Evolutionary conservation across 768 basidiomycete genomes (phyloP), one percentile per base, ranked within the genome.

Genomic region (Tylopilus sp.): DNA sequence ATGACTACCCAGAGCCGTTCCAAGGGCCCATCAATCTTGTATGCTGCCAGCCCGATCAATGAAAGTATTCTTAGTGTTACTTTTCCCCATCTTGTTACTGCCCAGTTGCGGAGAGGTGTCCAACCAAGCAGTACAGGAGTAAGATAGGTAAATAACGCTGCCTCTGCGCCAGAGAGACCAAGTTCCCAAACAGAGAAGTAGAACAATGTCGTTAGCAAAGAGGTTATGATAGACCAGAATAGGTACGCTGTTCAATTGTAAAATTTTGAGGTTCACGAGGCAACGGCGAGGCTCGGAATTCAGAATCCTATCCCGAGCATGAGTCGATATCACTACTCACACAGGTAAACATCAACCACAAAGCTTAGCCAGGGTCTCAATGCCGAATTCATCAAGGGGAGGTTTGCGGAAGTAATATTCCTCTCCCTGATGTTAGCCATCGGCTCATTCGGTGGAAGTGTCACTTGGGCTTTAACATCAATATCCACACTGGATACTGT

Each of bases 181-280:
- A 94, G 83, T 64, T 91, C 80, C 92, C 92, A 94, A 19, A 96
- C 83, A 24, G 89, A 92, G 72, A 92, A 95, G 71, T 94, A 95
- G 74, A 95, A 95, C 4, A 95, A 75, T 4, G 88, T 84, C 1
- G 87, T 85, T 7, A 86, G 80, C 19, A 93, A 81, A 4, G 83
- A 78, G 2, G 92, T 94, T 66, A 89, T 83, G 44, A 89, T 77
- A 1, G 91, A 88, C 88, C 89, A 92, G 68, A 86, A 90, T 17
- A 87, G 73, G 63, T 85, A 91, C 5, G 87, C 89, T 91, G 51
- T 45, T 48, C 24, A 28, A 3, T 14, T 54, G 50, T 25, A 21
- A 24, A n/a, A 9, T 14, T 21, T 43, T 17, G 30, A 34, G 13
- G 43, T 26, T 24, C 13, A 3, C 37, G 30, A 31, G 6, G 36